Evolutionary conservation across 768 basidiomycete species (phyloP), one percentile per base, ranked within the genome.

Genomic region (Galerina sulciceps): DNA sequence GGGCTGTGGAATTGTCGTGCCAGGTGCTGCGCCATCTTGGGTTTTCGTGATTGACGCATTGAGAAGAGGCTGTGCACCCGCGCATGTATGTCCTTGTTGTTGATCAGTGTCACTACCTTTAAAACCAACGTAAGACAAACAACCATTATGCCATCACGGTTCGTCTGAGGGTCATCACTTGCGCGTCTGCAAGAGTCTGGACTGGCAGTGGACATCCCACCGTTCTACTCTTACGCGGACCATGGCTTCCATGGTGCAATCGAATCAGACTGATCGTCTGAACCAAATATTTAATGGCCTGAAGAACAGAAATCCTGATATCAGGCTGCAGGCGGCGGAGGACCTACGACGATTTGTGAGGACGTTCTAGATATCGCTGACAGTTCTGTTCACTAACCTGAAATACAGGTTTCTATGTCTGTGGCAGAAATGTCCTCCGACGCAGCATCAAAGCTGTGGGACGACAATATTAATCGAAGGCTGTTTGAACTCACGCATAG

Each of bases 401-500:
- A n/a, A n/a, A n/a, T 8, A 36, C 17, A 66, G 93, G 88, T 94
- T 20, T 82, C 85, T 9, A 84, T 84, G 34, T 85, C 85, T 5
- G 82, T 92, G 3, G 82, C 88, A 8, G 93, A 94, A 69, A 88
- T 93, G 84, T 85, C 90, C 10, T 86, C 91, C 1, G 93, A 94
- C 64, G 86, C 86, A 11, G 88, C 89, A 10, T 83, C 86, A 0
- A 92, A 93, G 69, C 76, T 94, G 48, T 94, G 92, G 91, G 91
- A 94, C 60, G 89, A 93, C 62, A 86, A 85, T 55, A 89, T 96
- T 65, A 94, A 88, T 69, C 82, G 85, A 61, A 78, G 86, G 37
- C 77, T 96, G 53, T 93, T 94, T 68, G 89, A 91, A 64, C 82
- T 94, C 44, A 88, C 91, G 57, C 93, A 95, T 68, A 91, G 90